Evolutionary conservation across 306 rosid species (phyloP).

Genomic region (Gillenia trifoliata): DNA sequence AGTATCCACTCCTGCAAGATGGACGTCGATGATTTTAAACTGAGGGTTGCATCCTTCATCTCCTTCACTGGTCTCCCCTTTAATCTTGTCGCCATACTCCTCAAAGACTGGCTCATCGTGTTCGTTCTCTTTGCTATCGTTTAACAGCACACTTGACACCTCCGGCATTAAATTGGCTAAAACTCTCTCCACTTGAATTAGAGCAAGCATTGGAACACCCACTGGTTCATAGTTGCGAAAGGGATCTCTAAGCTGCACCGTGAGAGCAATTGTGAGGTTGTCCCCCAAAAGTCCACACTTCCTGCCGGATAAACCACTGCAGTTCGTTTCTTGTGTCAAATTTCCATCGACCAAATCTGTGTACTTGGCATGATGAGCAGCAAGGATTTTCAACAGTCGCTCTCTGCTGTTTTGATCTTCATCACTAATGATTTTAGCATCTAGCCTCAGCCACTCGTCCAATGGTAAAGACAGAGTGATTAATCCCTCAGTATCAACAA

Average conservation of each 20-base stretch:
- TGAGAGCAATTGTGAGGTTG: slow-evolving; percentile 45
- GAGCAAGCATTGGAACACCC: slow-evolving; percentile 59
- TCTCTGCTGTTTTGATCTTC: slow-evolving; percentile 40
- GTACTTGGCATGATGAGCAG: slow-evolving; percentile 50
- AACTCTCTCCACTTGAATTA: slow-evolving; percentile 56
- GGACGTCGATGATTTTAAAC: slow-evolving; percentile 35
- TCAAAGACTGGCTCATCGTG: slow-evolving; percentile 7
- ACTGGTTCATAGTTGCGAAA: slow-evolving; percentile 58
- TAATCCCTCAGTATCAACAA: slow-evolving; percentile 28
- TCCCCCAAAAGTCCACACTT: slow-evolving; percentile 48
- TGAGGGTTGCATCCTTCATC: slow-evolving; percentile 9
- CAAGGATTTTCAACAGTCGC: slow-evolving; percentile 33
- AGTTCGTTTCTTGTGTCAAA: slow-evolving; percentile 22
- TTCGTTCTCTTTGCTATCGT: slow-evolving; percentile 6
- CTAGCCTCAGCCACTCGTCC: slow-evolving; percentile 69
- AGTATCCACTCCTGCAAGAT: slow-evolving; percentile 53
- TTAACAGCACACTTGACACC: not conserved
- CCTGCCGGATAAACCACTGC: slow-evolving; percentile 14
- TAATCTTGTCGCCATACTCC: not conserved
- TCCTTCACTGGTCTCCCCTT: slow-evolving; percentile 14
- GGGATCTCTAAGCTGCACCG: slow-evolving; percentile 67
- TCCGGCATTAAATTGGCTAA: slow-evolving; percentile 13
- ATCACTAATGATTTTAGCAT: slow-evolving; percentile 48
- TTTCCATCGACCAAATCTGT: slow-evolving; percentile 33
- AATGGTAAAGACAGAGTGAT: slow-evolving; percentile 50